Base-by-base conservation (phyloP, 352 stramenopile genomes). In the Globisporangium cylindrosporum region DNA sequence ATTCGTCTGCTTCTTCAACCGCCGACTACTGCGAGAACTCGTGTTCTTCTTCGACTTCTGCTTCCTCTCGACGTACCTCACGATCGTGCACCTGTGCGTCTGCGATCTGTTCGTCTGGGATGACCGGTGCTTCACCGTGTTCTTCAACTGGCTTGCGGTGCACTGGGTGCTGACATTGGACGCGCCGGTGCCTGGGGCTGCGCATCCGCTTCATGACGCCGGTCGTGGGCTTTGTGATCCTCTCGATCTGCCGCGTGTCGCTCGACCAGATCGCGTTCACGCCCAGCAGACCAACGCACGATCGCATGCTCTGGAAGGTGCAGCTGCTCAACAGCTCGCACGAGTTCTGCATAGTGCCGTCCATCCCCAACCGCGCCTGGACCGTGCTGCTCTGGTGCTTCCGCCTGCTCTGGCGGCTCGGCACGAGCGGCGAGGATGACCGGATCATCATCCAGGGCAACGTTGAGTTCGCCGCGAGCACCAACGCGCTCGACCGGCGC, bases 1-100 rank as follows among this genome's bases (percentile, higher is more conserved):
- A 14, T 64, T 53, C 59, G 7, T 18, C 34, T 27, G 27, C 34
- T 64, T 38, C 38, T 64, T 22, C 59, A 53, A 64, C 36, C 59
- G 36, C 10, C 22, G 27, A 20, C 20, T 64, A 18, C 27, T 64
- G 10, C 59, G 27, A 4, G 38, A 55, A 25, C 59, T 56, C n/a
- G 20, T 38, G 32, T 36, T 53, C 22, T 74, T 62, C 20, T 80
- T 80, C 57, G 71, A 77, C 66, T 75, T 77, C 20, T 60, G 59
- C 2, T 80, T 76, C 59, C 25, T 77, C 27, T 70, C 73, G 3
- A 43, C 67, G 24, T 71, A 80, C 49, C 32, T 80, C 20, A 63
- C 55, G 14, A 36, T 60, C 10, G 53, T 68, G 41, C 54, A 67
- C 34, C 12, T 75, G 18, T 73, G 61, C 12, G 53, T 77, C 4